Base-by-base conservation (phyloP, 2,329 filamentous ascomycete species). In the Emergomyces africanus region DNA sequence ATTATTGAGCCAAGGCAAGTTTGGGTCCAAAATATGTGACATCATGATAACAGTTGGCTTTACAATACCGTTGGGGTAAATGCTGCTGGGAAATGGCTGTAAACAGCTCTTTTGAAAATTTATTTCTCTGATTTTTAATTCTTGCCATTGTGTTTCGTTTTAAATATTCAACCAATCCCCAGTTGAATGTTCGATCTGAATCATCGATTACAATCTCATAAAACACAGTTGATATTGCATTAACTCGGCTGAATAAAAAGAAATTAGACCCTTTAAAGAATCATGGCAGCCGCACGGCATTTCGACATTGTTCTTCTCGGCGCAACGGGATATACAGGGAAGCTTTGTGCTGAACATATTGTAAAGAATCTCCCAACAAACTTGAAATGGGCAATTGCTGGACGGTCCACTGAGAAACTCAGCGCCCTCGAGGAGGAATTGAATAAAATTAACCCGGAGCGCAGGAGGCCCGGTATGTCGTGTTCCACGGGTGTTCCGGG, bases 331-430 rank as follows among this genome's bases (percentile, higher is more conserved):
- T 96, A 95, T 73, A 96, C 91, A 0, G 91, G 91, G 44, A 85
- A 83, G 64, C 79, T 88, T 65, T 84, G 84, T 2, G 85, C 86
- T 33, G 85, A 95, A 70, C 84, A 94, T 72, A 86, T 96, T 67
- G 79, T 84, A 57, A 79, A 79, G 15, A 75, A 82, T 64, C 77
- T 90, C 0, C 87, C 90, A 0, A 89, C 87, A 20, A 82, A 89
- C 69, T 72, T 95, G 62, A 90, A 84, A 76, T 96, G 91, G 91
- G 91, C 89, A 15, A 78, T 96, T 59, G 89, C 90, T 51, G 91
- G 91, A 35, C 87, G 91, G 30, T 91, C 88, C n/a, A 76, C 80
- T 54, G 76, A 79, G 54, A 96, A 96, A 72, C 80, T 97, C 4
- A 81, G 87, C 64, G 74, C 75, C 46, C 73, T 96, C 12, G 83